Conservation (phyloP, 805 yeast species). For the Wickerhamiella azyma region DNA sequence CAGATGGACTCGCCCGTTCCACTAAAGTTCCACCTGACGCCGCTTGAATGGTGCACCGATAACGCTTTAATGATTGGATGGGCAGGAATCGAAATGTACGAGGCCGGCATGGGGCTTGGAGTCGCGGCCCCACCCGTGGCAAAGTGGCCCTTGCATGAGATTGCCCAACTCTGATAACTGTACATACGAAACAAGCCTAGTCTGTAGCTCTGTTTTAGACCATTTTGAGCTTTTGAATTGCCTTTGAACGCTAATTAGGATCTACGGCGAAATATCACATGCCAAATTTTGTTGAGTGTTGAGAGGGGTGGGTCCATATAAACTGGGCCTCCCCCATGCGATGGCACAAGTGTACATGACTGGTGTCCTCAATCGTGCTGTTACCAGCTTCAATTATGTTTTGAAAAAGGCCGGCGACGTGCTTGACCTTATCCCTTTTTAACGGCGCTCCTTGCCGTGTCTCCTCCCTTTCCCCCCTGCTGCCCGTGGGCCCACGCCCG, state of each 20-base stretch:
- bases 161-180: constrained; percentile 14
- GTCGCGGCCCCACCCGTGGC: constrained; percentile 49
- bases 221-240: too few species aligned
- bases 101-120: constrained; percentile 36
- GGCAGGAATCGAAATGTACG: constrained; percentile 85
- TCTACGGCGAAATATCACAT: too few species aligned
- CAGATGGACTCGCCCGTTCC: constrained; percentile 9
- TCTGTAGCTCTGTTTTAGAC: not conserved
- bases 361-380: not conserved
- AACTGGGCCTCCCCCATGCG: not conserved
- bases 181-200: not conserved
- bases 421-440: not conserved
- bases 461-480: not conserved
- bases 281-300: too few species aligned
- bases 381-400: not conserved
- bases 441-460: too few species aligned
- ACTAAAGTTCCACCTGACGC: constrained; percentile 51
- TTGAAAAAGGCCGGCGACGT: not conserved
- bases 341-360: not conserved
- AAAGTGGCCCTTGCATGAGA: constrained; percentile 70
- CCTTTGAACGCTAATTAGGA: too few species aligned
- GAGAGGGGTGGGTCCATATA: too few species aligned
- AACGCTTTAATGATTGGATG: constrained; percentile 96
- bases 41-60: constrained; percentile 67
- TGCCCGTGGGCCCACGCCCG: too few species aligned